Evolutionary conservation across 139 green algal genomes (phyloP).

Genomic region (Chlorella vulgaris): DNA sequence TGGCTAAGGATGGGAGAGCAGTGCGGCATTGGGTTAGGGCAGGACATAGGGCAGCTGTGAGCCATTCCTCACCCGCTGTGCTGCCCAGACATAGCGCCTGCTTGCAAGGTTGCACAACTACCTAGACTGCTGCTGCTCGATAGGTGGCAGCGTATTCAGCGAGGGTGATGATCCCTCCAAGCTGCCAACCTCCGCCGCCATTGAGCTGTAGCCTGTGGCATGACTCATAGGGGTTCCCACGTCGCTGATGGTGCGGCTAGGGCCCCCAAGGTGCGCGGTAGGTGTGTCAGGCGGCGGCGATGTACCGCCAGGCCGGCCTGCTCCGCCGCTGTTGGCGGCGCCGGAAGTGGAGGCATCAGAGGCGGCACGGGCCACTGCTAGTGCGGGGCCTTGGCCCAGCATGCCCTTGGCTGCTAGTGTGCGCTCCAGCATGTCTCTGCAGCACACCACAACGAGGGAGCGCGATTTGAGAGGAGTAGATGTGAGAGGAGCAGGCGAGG

Average conservation of each 20-base stretch:
- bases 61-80: too few relatives aligned
- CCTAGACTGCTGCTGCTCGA: too few relatives aligned
- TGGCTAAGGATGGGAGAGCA: too few relatives aligned
- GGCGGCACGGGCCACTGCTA: not conserved
- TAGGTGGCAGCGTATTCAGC: too few relatives aligned
- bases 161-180: too few relatives aligned
- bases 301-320: not conserved
- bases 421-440: constrained; percentile 25
- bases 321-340: not conserved
- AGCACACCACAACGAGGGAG: not conserved
- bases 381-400: not conserved
- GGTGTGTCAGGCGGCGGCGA: not conserved
- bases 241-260: constrained; percentile 5
- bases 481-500: not conserved
- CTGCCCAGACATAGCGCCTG: too few relatives aligned
- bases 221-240: not conserved
- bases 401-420: constrained; percentile 7
- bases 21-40: too few relatives aligned
- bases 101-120: too few relatives aligned
- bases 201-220: not conserved
- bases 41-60: too few relatives aligned
- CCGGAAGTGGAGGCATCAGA: not conserved
- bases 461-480: too few relatives aligned
- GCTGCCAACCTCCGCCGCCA: not conserved
- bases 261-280: not conserved